Evolutionary conservation across 164 flowering plant species (phyloP).

Genomic region (Santalum album): DNA sequence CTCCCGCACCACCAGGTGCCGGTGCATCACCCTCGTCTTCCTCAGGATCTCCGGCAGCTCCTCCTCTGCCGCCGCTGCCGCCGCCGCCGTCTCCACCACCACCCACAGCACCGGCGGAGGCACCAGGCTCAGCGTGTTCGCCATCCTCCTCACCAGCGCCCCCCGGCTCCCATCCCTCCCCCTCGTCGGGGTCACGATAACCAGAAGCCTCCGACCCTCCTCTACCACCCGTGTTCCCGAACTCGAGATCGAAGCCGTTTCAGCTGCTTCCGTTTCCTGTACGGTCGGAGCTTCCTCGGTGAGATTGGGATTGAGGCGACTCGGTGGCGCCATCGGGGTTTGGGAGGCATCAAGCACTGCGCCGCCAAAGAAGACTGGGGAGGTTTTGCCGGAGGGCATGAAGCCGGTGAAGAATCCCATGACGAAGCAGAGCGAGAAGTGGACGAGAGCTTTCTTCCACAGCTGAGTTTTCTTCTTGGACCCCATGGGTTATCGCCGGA

Average conservation of each 20-base stretch:
- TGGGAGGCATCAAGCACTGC: not conserved
- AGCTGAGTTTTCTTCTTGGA: slow-evolving; percentile 68
- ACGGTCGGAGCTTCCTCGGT: not conserved
- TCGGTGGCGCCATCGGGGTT: not conserved
- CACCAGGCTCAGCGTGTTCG: slow-evolving; percentile 55
- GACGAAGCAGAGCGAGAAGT: slow-evolving; percentile 71
- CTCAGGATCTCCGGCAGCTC: slow-evolving; percentile 42
- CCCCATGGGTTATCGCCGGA: slow-evolving; percentile 14
- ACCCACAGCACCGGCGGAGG: slow-evolving; percentile 78
- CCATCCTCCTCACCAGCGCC: slow-evolving; percentile 44
- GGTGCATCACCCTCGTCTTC: slow-evolving; percentile 77
- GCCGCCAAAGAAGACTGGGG: slow-evolving; percentile 7
- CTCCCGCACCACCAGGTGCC: slow-evolving; percentile 76
- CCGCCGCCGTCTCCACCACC: slow-evolving; percentile 45
- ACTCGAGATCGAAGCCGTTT: not conserved
- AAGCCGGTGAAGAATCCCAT: slow-evolving; percentile 95
- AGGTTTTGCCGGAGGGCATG: slow-evolving; percentile 46
- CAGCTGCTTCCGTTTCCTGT: not conserved
- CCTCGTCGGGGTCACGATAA: slow-evolving; percentile 55
- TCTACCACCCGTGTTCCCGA: slow-evolving; percentile 4
- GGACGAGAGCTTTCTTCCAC: slow-evolving; percentile 78
- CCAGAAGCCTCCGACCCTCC: slow-evolving; percentile 28
- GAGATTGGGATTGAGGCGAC: not conserved
- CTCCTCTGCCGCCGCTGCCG: slow-evolving; percentile 32
- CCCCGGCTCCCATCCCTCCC: slow-evolving; percentile 21